These are phyloP conservation scores for Xylaria sp. DNA, from an alignment of 2,329 filamentous ascomycete genomes.

Conservation along the genomic window DNA sequence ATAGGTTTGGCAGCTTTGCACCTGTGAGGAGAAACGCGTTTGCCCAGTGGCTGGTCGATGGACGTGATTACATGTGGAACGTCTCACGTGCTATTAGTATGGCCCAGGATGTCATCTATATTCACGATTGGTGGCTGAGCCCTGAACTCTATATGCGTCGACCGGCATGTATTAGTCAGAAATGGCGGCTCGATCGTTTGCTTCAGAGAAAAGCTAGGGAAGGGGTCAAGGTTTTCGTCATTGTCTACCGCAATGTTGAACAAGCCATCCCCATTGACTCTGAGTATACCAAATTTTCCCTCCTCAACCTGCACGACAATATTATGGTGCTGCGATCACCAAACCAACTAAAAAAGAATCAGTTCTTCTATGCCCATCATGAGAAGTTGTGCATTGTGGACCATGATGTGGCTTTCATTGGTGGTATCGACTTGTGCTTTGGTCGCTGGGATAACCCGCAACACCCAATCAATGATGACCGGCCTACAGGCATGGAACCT, in stretches of 20 bases:
- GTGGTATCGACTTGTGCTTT: slow-evolving; percentile 96
- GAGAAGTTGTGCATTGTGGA: slow-evolving; percentile 98
- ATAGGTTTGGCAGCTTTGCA: slow-evolving; percentile 93
- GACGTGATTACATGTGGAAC: slow-evolving; percentile 99
- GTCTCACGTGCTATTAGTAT: slow-evolving; percentile 96
- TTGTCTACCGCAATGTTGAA: slow-evolving; percentile 97
- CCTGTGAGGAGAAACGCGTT: slow-evolving; percentile 88
- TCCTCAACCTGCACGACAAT: slow-evolving; percentile 95
- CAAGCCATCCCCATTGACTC: slow-evolving; percentile 97
- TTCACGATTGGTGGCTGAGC: slow-evolving; percentile 99
- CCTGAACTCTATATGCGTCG: slow-evolving; percentile 95
- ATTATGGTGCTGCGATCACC: slow-evolving; percentile 96
- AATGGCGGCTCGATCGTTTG: slow-evolving; percentile 93
- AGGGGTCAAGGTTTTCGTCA: slow-evolving; percentile 97
- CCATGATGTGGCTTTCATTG: slow-evolving; percentile 94
- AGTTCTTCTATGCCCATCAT: slow-evolving; percentile 99
- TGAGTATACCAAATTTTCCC: slow-evolving; percentile 95
- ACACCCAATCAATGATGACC: slow-evolving; percentile 90
- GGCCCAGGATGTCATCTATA: slow-evolving; percentile 97
- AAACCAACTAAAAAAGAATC: slow-evolving; percentile 98
- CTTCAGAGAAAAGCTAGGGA: slow-evolving; percentile 93
- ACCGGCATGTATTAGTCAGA: slow-evolving; percentile 94
- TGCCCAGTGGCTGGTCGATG: slow-evolving; percentile 96
- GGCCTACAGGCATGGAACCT: slow-evolving; percentile 91
- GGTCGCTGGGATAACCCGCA: slow-evolving; percentile 97